Conservation (phyloP, 345 rosid species). For the Hypericum androsaemum region DNA sequence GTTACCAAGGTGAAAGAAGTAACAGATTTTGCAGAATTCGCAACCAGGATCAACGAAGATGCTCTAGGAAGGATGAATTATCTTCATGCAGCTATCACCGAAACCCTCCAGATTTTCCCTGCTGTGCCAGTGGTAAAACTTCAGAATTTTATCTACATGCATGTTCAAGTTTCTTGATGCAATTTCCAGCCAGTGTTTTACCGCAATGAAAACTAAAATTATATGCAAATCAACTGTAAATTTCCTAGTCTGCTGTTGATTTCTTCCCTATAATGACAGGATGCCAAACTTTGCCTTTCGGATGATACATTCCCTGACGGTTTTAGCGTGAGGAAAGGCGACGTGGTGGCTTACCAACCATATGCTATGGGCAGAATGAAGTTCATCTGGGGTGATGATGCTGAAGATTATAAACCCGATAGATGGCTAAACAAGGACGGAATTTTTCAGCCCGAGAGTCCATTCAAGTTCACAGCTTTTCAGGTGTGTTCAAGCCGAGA, state of each 20-base stretch:
- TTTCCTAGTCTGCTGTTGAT: no score
- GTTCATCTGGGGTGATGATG: slow-evolving; percentile 47
- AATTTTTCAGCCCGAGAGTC: slow-evolving; percentile 32
- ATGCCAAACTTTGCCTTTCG: slow-evolving; percentile 41
- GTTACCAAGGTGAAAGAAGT: slow-evolving; percentile 8
- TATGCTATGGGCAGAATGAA: slow-evolving; percentile 69
- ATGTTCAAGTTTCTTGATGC: neutral
- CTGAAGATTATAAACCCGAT: slow-evolving; percentile 38
- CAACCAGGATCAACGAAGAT: slow-evolving; percentile 27
- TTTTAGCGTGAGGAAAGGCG: slow-evolving; percentile 41
- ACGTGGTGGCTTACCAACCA: slow-evolving; percentile 39
- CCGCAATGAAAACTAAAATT: no score
- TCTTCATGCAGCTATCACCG: slow-evolving; percentile 52
- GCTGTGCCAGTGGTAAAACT: slow-evolving; percentile 46
- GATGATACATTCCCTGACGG: slow-evolving; percentile 60
- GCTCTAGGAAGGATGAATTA: slow-evolving; percentile 41
- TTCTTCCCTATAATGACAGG: slow-evolving; percentile 20
- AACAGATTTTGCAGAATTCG: slow-evolving; percentile 17
- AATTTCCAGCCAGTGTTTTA: no score
- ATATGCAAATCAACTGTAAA: no score
- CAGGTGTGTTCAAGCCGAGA: slow-evolving; percentile 20
- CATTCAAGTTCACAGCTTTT: slow-evolving; percentile 54
- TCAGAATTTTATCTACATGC: neutral
- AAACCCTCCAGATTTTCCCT: slow-evolving; percentile 50
- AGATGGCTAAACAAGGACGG: slow-evolving; percentile 49